phyloP scores from a whole-genome alignment of 2,329 filamentous ascomycete species.

The Microsporum audouinii region DNA sequence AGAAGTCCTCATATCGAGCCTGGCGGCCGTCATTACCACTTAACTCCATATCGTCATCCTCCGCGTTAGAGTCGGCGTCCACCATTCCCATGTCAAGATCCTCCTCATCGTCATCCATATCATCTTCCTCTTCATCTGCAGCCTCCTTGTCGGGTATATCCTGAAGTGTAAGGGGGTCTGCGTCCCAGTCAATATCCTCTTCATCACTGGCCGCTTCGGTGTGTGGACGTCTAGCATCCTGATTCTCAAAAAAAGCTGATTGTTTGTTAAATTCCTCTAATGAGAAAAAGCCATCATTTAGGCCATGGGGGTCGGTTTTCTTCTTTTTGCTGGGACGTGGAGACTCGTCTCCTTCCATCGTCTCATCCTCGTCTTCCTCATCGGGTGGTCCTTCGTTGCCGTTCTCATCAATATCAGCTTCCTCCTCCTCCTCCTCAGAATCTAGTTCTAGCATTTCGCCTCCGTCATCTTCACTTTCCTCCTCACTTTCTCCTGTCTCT shows the following conservation, averaged over 20 bases:
- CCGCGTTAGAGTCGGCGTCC: constrained; percentile 17
- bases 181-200: constrained; percentile 71
- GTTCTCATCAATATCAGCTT: constrained; percentile 14
- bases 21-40: constrained; percentile 42
- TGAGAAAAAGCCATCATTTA: constrained; percentile 97
- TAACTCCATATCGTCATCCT: constrained; percentile 41
- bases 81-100: background rate
- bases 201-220: constrained; percentile 68
- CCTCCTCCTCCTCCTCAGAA: constrained; percentile 24
- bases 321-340: background rate
- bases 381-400: constrained; percentile 6
- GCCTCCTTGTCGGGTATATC: constrained; percentile 21
- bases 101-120: constrained; percentile 57
- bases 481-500: background rate
- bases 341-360: background rate
- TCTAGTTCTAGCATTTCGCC: constrained; percentile 15
- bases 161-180: constrained; percentile 52
- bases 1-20: constrained; percentile 55
- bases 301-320: constrained; percentile 56
- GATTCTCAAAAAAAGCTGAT: constrained; percentile 76
- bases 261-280: constrained; percentile 96
- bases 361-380: background rate
- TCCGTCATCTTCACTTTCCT: constrained; percentile 16
- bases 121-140: constrained; percentile 48
- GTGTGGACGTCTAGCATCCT: constrained; percentile 65